phyloP scores from a whole-genome alignment of 2,329 filamentous ascomycete species.

The Gliomastix tumulicola region DNA sequence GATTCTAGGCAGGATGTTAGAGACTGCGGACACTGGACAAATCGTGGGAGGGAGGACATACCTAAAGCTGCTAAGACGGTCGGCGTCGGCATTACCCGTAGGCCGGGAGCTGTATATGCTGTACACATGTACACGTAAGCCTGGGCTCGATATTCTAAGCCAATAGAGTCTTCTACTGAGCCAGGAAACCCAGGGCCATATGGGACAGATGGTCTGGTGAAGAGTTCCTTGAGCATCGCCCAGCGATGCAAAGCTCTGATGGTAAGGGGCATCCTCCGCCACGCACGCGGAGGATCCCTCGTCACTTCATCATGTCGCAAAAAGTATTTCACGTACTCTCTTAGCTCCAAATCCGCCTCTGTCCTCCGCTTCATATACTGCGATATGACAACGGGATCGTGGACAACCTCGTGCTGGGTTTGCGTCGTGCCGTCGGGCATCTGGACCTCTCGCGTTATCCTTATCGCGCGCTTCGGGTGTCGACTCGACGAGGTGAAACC shows the following conservation, averaged over 20 bases:
- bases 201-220: conserved; percentile 1
- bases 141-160: conserved; percentile 22
- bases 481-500: conserved; percentile 60
- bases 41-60: conserved; percentile 11
- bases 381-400: conserved; percentile 79
- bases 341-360: conserved; percentile 62
- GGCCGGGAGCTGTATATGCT: conserved; percentile 43
- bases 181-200: conserved; percentile 19
- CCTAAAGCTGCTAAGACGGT: conserved; percentile 38
- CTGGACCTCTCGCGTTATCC: conserved; percentile 61
- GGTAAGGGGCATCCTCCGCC: conserved; percentile 9
- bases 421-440: conserved; percentile 43
- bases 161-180: conserved; percentile 18
- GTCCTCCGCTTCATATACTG: conserved; percentile 78
- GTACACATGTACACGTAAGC: conserved; percentile 30
- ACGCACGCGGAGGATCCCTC: conserved; percentile 6
- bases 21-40: neutral
- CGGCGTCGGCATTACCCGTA: conserved; percentile 42
- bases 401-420: conserved; percentile 60
- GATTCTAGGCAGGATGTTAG: conserved; percentile 19
- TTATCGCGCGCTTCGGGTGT: conserved; percentile 57
- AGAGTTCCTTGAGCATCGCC: conserved; percentile 9
- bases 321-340: conserved; percentile 51
- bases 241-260: conserved; percentile 12
- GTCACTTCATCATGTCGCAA: conserved; percentile 4